A percentile compares a stretch with the other conserved stretches of the same genome.
Evolutionary conservation across 768 basidiomycete species (phyloP).

Genomic region (Kwoniella sp.): DNA sequence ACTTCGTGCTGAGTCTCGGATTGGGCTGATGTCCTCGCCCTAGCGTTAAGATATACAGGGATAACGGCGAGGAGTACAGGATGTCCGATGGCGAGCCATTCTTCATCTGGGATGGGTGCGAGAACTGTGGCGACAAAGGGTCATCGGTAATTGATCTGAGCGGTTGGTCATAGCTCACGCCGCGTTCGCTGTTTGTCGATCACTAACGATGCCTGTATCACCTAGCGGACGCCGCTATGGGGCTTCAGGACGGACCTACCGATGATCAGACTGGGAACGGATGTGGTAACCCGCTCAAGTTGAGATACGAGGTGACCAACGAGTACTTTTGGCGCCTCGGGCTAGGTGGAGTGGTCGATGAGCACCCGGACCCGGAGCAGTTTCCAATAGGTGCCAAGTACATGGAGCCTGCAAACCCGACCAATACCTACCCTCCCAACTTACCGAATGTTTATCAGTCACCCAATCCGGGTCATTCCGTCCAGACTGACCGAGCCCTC

Average conservation of each 20-base stretch:
- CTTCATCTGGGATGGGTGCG: constrained; percentile 31
- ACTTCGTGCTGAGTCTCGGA: too few species aligned
- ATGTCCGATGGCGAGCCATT: constrained; percentile 14
- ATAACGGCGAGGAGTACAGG: neutral
- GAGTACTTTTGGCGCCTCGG: constrained; percentile 6
- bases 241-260: neutral
- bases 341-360: neutral
- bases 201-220: neutral
- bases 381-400: too few species aligned
- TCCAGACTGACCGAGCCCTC: neutral
- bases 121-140: constrained; percentile 11
- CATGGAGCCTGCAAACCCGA: neutral
- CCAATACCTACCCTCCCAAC: neutral
- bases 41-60: constrained; percentile 10
- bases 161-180: constrained; percentile 1
- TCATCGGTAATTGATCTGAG: constrained; percentile 29
- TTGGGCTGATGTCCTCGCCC: neutral
- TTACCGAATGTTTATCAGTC: too few species aligned
- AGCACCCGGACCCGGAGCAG: neutral
- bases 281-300: neutral
- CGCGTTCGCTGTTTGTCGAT: neutral
- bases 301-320: constrained; percentile 2
- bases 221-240: neutral
- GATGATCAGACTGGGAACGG: neutral
- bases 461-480: neutral